Percentiles rank a stretch among this genome's conserved stretches.
phyloP scores from a whole-genome alignment of 345 rosid species.

The Syzygium aromaticum region DNA sequence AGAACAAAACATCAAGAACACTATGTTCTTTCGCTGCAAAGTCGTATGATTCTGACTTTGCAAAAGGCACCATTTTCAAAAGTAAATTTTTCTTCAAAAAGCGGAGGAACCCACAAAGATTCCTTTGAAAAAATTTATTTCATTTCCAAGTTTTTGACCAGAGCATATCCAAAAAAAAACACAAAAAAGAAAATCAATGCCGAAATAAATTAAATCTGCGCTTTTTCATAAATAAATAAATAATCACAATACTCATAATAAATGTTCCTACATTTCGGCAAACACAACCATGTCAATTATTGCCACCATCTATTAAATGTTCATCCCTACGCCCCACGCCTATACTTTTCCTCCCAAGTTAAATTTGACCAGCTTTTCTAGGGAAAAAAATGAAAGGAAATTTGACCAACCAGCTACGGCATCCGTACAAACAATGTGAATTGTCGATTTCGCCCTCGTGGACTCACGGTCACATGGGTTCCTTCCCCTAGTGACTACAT shows the following conservation, averaged over 20 bases:
- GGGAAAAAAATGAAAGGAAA: fast-evolving
- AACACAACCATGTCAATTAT: conserved; percentile 31
- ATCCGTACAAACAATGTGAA: not conserved
- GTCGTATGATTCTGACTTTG: not conserved
- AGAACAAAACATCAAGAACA: not conserved
- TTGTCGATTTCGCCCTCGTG: not conserved
- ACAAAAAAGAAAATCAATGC: not conserved
- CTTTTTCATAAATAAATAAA: not conserved
- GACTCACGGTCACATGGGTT: not conserved
- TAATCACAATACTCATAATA: not conserved
- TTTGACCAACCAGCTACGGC: not conserved
- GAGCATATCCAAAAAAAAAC: not conserved
- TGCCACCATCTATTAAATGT: conserved; percentile 21
- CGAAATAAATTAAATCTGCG: not conserved
- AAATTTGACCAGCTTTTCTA: not conserved
- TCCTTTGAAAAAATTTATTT: not conserved
- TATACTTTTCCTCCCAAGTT: not conserved
- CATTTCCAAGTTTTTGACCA: not conserved
- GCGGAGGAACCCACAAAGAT: not conserved
- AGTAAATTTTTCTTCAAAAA: not conserved
- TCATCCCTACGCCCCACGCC: not conserved
- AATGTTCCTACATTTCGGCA: conserved; percentile 24
- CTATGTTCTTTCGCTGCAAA: not conserved
- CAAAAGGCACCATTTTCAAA: not conserved
- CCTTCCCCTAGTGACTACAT: not conserved